Conservation (phyloP, 805 yeast species). For the Hanseniaspora clermontiae region DNA sequence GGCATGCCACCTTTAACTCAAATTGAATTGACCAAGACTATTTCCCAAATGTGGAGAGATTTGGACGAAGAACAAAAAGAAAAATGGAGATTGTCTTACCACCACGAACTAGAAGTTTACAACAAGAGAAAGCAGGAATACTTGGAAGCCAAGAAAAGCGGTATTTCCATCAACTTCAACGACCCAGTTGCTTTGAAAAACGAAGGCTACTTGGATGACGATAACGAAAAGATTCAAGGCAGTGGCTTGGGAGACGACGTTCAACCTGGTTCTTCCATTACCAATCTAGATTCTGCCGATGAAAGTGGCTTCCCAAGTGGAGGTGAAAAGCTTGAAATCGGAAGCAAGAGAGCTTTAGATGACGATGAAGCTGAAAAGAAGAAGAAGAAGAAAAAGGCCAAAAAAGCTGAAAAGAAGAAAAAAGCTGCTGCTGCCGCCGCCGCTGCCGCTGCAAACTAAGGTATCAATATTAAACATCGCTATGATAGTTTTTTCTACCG, state of each 20-base stretch:
- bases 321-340: neutral
- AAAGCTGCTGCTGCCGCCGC: constrained; percentile 12
- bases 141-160: constrained; percentile 34
- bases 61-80: constrained; percentile 58
- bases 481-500: neutral
- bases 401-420: constrained; percentile 12
- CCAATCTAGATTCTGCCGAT: neutral
- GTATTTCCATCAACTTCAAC: constrained; percentile 22
- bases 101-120: constrained; percentile 34
- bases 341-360: constrained; percentile 6
- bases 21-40: constrained; percentile 64
- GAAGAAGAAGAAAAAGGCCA: constrained; percentile 13
- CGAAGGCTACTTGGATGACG: constrained; percentile 15
- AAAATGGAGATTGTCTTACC: constrained; percentile 52
- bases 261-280: constrained; percentile 31
- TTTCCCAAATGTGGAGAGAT: constrained; percentile 67
- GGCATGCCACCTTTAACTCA: constrained; percentile 56
- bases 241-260: constrained; percentile 21
- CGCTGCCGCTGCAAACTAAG: neutral
- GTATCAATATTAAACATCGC: neutral
- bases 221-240: constrained; percentile 12
- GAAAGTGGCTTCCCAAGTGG: neutral
- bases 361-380: constrained; percentile 13
- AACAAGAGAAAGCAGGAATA: constrained; percentile 37
- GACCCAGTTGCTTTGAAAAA: constrained; percentile 31